Conservation (phyloP, 2,329 filamentous ascomycete genomes). For the Talaromyces sp. region DNA sequence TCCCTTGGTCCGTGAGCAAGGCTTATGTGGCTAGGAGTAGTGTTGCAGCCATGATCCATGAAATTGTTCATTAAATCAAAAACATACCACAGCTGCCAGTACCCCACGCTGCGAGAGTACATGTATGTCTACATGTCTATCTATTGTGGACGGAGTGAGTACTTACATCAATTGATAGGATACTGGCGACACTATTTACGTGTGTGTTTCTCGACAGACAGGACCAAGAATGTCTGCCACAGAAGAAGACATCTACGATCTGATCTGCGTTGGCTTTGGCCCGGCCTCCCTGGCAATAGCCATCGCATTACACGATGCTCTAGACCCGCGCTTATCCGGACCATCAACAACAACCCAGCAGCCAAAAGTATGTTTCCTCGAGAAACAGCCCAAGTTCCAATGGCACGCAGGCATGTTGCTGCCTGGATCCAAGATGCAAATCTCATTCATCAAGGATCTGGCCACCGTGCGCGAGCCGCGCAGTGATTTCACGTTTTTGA, state of each 20-base stretch:
- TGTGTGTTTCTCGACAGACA: not conserved
- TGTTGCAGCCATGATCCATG: not conserved
- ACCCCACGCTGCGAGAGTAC: too few relatives aligned
- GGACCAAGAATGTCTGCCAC: not conserved
- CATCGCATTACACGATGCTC: conserved; percentile 78
- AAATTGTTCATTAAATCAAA: not conserved
- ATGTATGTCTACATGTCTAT: not conserved
- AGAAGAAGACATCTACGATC: conserved; percentile 65
- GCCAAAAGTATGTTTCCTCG: conserved; percentile 81
- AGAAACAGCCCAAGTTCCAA: conserved; percentile 74
- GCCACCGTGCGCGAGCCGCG: conserved; percentile 81
- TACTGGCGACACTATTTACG: not conserved
- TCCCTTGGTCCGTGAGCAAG: not conserved
- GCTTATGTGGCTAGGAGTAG: not conserved
- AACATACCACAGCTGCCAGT: not conserved
- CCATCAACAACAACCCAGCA: conserved; percentile 29
- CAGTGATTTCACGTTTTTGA: conserved; percentile 90
- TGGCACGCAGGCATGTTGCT: conserved; percentile 97
- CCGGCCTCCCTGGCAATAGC: conserved; percentile 86
- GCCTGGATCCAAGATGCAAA: conserved; percentile 92
- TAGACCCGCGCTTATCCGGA: conserved; percentile 44
- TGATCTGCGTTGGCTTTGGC: conserved; percentile 88
- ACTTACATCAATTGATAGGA: not conserved
- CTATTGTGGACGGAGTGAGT: not conserved
- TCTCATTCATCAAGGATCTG: conserved; percentile 94